phyloP scores from a whole-genome alignment of 2,329 filamentous ascomycete species.

The Pseudopithomyces chartarum region DNA sequence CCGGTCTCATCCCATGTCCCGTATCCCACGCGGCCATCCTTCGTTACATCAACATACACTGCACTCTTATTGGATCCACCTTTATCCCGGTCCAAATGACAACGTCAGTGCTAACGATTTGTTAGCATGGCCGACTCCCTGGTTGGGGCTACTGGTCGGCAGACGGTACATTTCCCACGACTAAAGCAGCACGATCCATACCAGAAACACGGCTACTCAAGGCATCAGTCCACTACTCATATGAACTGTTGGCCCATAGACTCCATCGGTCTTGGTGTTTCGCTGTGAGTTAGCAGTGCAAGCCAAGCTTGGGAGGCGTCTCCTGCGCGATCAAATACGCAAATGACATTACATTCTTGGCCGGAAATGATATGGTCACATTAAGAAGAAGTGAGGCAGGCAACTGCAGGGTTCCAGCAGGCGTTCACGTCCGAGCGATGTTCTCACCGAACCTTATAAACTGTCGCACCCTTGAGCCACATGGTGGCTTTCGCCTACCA shows the following conservation, averaged over 20 bases:
- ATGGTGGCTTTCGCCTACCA: constrained; percentile 22
- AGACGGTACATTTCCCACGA: constrained; percentile 4
- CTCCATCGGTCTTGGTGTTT: neutral
- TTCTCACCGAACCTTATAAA: constrained; percentile 8
- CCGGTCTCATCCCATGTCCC: constrained; percentile 5
- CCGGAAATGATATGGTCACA: constrained; percentile 11
- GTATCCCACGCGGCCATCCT: constrained; percentile 14
- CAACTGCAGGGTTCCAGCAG: constrained; percentile 28
- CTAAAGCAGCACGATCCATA: constrained; percentile 7
- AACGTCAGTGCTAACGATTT: constrained; percentile 15
- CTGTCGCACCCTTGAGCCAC: constrained; percentile 20
- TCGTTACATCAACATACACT: neutral
- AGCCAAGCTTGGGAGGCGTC: constrained; percentile 22
- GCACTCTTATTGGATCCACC: constrained; percentile 21
- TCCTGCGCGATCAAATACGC: constrained; percentile 8
- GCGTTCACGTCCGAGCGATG: constrained; percentile 8
- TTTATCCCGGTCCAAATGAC: constrained; percentile 14
- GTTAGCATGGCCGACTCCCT: constrained; percentile 16
- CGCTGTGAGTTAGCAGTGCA: constrained; percentile 7
- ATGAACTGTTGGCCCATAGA: neutral
- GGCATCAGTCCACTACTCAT: constrained; percentile 22
- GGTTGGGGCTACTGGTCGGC: constrained; percentile 2
- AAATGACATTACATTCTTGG: constrained; percentile 3
- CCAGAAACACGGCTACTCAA: constrained; percentile 11
- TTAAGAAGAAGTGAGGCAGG: constrained; percentile 32